Evolutionary conservation across 2,329 filamentous ascomycete genomes (phyloP).

Genomic region (Arthrobotrys sinensis): DNA sequence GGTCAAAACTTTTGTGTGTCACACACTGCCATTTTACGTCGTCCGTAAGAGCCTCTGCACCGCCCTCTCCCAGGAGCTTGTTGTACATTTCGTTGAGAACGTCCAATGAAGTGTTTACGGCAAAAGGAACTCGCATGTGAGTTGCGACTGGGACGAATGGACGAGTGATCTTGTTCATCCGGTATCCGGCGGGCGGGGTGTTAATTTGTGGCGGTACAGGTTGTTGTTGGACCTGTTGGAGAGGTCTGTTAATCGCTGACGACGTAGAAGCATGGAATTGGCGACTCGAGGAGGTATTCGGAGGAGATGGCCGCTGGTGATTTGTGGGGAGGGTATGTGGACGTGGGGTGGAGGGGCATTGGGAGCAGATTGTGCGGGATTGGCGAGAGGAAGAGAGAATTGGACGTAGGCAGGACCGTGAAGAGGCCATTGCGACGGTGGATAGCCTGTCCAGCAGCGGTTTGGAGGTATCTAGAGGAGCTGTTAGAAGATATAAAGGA

Average conservation of each 20-base stretch:
- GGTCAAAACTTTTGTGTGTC: conserved; percentile 98
- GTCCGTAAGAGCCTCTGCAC: conserved; percentile 82
- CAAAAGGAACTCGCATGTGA: conserved; percentile 59
- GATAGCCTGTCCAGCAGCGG: neutral
- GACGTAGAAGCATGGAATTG: conserved; percentile 26
- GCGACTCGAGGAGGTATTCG: neutral
- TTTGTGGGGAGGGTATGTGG: conserved; percentile 42
- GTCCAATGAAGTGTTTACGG: conserved; percentile 81
- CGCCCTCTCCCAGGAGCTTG: conserved; percentile 76
- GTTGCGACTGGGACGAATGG: conserved; percentile 61
- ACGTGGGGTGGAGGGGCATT: conserved; percentile 43
- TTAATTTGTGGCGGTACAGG: conserved; percentile 36
- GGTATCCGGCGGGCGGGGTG: conserved; percentile 51
- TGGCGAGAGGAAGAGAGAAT: conserved; percentile 38
- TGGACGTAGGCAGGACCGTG: conserved; percentile 40
- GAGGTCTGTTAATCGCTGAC: conserved; percentile 39
- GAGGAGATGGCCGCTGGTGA: conserved; percentile 33
- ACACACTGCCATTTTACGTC: conserved; percentile 97
- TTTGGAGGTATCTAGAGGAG: neutral
- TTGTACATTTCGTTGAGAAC: conserved; percentile 84
- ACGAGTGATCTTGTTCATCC: conserved; percentile 61
- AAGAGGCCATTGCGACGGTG: conserved; percentile 36
- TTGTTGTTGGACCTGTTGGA: conserved; percentile 53
- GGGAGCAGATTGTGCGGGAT: conserved; percentile 43
- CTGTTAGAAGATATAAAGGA: conserved; percentile 18